Conservation (phyloP, 305 asterid genomes). For the Rubia balearica region DNA sequence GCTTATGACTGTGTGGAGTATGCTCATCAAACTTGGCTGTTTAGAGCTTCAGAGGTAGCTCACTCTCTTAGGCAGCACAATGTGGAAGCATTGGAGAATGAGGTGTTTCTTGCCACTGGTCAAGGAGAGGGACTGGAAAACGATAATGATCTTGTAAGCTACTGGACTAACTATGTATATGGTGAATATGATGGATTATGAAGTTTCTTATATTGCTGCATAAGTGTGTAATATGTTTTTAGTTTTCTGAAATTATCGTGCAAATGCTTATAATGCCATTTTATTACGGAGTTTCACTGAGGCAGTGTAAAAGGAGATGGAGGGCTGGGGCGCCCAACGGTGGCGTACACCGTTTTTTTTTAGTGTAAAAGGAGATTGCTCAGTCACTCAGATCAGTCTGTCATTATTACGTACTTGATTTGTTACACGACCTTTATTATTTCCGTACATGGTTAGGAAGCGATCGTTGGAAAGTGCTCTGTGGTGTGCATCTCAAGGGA, state of each 20-base stretch:
- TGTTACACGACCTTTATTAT: constrained; percentile 6
- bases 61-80: constrained; percentile 30
- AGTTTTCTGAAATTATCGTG: neutral
- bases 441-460: constrained; percentile 42
- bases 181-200: neutral
- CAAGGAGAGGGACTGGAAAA: constrained; percentile 52
- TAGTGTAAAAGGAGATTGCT: neutral
- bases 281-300: neutral
- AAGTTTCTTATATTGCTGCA: neutral
- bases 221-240: neutral
- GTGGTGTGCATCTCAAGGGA: constrained; percentile 73
- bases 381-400: neutral
- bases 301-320: too few relatives aligned
- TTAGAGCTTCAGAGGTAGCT: constrained; percentile 55
- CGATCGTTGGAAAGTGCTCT: constrained; percentile 80
- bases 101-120: constrained; percentile 75
- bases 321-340: too few relatives aligned
- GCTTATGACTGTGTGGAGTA: constrained; percentile 59
- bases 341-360: too few relatives aligned
- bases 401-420: neutral
- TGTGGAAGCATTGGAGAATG: constrained; percentile 35
- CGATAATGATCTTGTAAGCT: constrained; percentile 54
- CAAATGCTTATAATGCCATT: neutral
- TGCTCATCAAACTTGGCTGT: constrained; percentile 66
- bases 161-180: neutral